Evolutionary conservation across 371 early-diverging fungal species (phyloP), one percentile per base, ranked within the genome.

Genomic region (Mucor irregularis): DNA sequence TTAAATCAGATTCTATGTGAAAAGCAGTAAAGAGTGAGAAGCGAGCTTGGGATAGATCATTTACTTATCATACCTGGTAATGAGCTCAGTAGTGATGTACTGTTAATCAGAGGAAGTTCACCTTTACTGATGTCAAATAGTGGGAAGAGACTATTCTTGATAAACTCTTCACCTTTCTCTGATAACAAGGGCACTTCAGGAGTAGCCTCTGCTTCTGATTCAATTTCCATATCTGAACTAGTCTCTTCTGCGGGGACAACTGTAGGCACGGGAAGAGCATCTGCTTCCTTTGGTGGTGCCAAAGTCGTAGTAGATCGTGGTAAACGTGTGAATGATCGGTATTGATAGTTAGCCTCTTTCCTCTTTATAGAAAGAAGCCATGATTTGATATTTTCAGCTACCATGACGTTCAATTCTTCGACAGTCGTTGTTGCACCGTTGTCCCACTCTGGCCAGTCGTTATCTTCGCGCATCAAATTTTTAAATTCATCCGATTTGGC

Each of bases 191-290:
- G n/a, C n/a, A 17, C 38, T 6, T 17, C 22, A 11, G 31, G 14
- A 6, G 8, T 33, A 22, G 28, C 2, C 9, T 3, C n/a, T 11
- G 24, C 19, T 35, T 44, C 54, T 14, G 59, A 52, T 4, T 38
- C 44, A 11, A 50, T 51, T 17, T 58, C 59, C 59, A 58, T 58
- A 31, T 58, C 53, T 4, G 35, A 45, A 5, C 13, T 19, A 5
- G 21, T 28, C 0, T 37, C 35, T 13, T 54, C 46, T 26, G 11
- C 35, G 0, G 2, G 1, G 7, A 13, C 4, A 17, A 13, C n/a
- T 17, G 17, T 11, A 3, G 34, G 37, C 16, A 45, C 17, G 17
- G 24, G n/a, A 49, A 42, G 10, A 24, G 38, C 54, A 14, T 40
- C 28, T 22, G 17, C 30, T n/a, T n/a, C n/a, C n/a, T n/a, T n/a